Conservation (phyloP, 495 filamentous ascomycete species). For the Hypoxylon lienhwacheense region DNA sequence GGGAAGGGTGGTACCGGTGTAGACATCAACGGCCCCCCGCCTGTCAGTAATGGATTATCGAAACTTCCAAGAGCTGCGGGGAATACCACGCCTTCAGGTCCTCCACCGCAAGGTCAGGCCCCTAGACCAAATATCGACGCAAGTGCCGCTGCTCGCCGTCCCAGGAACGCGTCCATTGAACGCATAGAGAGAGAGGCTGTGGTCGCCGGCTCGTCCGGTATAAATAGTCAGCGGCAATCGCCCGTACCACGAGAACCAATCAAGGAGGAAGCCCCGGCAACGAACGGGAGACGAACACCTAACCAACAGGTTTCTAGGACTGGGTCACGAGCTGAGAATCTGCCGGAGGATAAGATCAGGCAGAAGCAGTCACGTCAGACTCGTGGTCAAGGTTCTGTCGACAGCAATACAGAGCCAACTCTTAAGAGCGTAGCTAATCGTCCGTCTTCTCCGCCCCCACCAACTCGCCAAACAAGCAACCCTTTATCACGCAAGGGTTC, state of each 20-base stretch:
- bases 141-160: conserved; percentile 32
- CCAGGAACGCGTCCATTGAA: conserved; percentile 47
- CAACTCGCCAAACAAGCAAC: conserved; percentile 54
- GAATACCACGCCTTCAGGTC: conserved; percentile 73
- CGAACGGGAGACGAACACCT: conserved; percentile 66
- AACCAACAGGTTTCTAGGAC: conserved; percentile 44
- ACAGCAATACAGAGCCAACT: conserved; percentile 51
- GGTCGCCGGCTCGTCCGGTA: conserved; percentile 31
- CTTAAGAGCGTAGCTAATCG: conserved; percentile 48
- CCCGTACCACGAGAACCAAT: conserved; percentile 56
- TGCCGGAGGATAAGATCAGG: conserved; percentile 37
- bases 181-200: conserved; percentile 41
- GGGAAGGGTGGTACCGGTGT: conserved; percentile 37
- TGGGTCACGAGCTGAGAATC: conserved; percentile 36
- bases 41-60: conserved; percentile 50
- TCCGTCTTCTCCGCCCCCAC: conserved; percentile 56
- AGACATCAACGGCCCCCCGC: conserved; percentile 40
- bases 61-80: conserved; percentile 71
- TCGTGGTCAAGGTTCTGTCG: conserved; percentile 53
- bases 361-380: conserved; percentile 39
- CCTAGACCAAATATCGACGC: conserved; percentile 61
- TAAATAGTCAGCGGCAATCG: conserved; percentile 52
- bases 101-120: conserved; percentile 83
- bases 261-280: conserved; percentile 50
- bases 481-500: conserved; percentile 53